Evolutionary conservation across 2,329 filamentous ascomycete genomes (phyloP).

Genomic region (Alternaria ventricosa): DNA sequence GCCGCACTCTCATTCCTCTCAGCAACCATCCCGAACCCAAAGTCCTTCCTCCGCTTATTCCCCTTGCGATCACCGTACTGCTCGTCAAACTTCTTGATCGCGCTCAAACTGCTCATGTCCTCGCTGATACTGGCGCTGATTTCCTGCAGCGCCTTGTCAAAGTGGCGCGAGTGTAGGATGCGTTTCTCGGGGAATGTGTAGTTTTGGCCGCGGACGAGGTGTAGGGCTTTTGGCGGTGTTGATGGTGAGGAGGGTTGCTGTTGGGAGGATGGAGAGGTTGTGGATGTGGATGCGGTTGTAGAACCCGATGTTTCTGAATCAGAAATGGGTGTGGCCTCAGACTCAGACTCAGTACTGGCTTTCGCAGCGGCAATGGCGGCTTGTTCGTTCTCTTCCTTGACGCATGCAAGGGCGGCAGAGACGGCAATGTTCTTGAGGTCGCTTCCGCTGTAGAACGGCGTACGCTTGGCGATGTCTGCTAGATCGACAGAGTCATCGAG

Average conservation of each 20-base stretch:
- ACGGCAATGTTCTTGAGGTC: conserved; percentile 85
- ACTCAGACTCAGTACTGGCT: conserved; percentile 8
- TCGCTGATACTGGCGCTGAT: conserved; percentile 93
- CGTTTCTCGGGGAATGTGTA: conserved; percentile 73
- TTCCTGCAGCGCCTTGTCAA: conserved; percentile 83
- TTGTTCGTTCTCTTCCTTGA: conserved; percentile 71
- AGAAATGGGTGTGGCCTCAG: not conserved
- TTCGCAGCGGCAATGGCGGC: conserved; percentile 38
- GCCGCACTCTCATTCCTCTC: conserved; percentile 39
- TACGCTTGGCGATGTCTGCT: conserved; percentile 67
- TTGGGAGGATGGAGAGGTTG: conserved; percentile 9
- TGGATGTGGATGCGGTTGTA: not conserved
- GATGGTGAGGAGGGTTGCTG: not conserved
- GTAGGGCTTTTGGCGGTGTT: conserved; percentile 37
- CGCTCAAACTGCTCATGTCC: conserved; percentile 85
- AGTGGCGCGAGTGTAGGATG: conserved; percentile 72
- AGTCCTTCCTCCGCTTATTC: conserved; percentile 65
- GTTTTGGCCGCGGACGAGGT: conserved; percentile 37
- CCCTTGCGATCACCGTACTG: conserved; percentile 85
- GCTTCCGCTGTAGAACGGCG: conserved; percentile 80
- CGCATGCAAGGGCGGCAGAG: conserved; percentile 77
- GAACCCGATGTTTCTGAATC: not conserved
- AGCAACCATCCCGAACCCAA: conserved; percentile 55
- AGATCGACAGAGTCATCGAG: conserved; percentile 69
- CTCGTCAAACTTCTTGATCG: conserved; percentile 94